Base-by-base conservation (phyloP, 805 yeast genomes). In the Maudiozyma turicensis region DNA sequence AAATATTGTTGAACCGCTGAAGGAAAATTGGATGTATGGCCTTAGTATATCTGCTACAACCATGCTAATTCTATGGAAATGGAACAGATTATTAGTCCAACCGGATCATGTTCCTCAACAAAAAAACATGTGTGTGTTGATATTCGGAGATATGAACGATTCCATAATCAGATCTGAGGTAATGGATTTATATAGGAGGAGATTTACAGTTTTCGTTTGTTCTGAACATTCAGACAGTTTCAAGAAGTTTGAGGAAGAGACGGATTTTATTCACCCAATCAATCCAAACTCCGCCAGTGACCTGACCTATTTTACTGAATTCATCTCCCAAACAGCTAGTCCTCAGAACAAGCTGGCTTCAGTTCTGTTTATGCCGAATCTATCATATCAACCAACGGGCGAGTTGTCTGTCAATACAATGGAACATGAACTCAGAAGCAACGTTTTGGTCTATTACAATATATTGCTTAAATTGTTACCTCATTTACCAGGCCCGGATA, bases 121-220 rank as follows among this genome's bases (percentile, higher is more conserved):
- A 13, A 53, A 55, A 33, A n/a, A 50, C 1, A 48, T 50, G 30
- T 54, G 58, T 44, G 58, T 64, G 2, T 48, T 66, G 30, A 52
- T 64, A 3, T 52, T 67, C 5, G 70, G 71, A 1, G 63, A 64
- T 45, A 60, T 61, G 58, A 60, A 58, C 26, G 69, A 66, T 54
- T 69, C 71, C 6, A 58, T 65, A 8, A 56, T 67, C 3, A 60
- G 69, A 45, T 58, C 62, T 11, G 67, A 65, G 49, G 69, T 65
- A 3, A 58, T 63, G 58, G 70, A 66, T 50, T 53, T 66, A 15
- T 63, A 64, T 48, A 57, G 64, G 45, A 63, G 69, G 49, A 56
- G 65, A 26, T 66, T 58, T 42, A 58, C 58, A 6, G 60, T 66
- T 4, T 64, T 63, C 43, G 58, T 66, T 11, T 64, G 68, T 46